Evolutionary conservation across 164 flowering plant species (phyloP), one percentile per base, ranked within the genome.

Genomic region (Santalum album): DNA sequence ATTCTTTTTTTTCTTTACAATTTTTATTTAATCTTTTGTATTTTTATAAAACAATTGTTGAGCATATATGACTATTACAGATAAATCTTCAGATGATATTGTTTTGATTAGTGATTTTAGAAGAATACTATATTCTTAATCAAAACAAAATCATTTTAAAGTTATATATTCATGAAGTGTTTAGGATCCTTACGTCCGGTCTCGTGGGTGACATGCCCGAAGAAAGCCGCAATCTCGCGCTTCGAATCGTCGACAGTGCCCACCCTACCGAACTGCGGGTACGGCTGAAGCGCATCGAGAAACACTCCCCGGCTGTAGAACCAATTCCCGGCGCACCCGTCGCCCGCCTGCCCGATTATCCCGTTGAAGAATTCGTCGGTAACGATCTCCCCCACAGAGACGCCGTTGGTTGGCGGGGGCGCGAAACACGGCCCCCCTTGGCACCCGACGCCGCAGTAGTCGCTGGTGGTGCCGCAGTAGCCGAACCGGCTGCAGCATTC

Each of bases 191-290:
- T 49, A 49, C 51, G 71, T 65, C 79, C 79, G 24, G 90, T 81
- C 39, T 78, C 79, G 58, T 76, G 86, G 0, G 82, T 69, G 17
- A 73, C 74, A 54, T 78, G 80, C 0, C 72, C 82, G 42, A 86
- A 86, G 68, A 78, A 76, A 0, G 90, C 95, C 0, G 95, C 90
- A 23, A 83, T 74, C 61, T 83, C 95, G 0, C 86, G 69, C 69
- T 65, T 83, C 19, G 78, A 64, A 49, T 77, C 87, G 11, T 73
- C 78, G 1, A 48, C 21, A 0, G 78, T 49, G 2, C 78, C 86
- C 10, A 25, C 49, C 11, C 55, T 63, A 4, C 81, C 95, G 26
- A 83, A 86, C 16, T 53, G 48, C n/a, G 78, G 23, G 44, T 67
- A 79, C 1, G 75, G 61, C 1, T 46, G 26, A 2, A 59, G 43